Evolutionary conservation across 495 filamentous ascomycete genomes (phyloP), one percentile per base, ranked within the genome.

Genomic region (Ascodesmis nigricans): DNA sequence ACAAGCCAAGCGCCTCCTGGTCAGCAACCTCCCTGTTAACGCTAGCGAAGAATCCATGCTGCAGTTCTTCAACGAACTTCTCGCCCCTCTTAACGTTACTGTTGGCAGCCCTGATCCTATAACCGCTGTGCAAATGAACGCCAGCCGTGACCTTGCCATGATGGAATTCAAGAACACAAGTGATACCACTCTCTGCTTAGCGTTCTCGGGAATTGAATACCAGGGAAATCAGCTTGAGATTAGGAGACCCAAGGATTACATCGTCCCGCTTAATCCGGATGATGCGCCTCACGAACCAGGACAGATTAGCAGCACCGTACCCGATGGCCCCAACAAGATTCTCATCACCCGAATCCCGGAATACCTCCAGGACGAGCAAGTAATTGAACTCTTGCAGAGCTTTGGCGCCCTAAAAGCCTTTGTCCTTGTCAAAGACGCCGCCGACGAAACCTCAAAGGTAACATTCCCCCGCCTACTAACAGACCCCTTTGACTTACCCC

Each of bases 401-500:
- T 95, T 97, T 55, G 87, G 87, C 37, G 77, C 82, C 46, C 66
- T 95, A 17, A 95, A 92, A 57, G 73, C 81, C 6, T 92, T 95
- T 55, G 65, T 90, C 11, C 54, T 95, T 22, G 83, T 83, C 36
- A 91, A 91, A 53, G 87, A 97, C 49, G 68, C 55, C 16, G 66
- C 70, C 25, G 83, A 81, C 6, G 82, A 84, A 30, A 73, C 87
- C 55, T 91, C 81, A 35, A 63, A 80, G 50, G 82, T 91, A 67
- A 33, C 48, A 34, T 38, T 39, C 32, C 36, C 30, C 9, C 38
- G n/a, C 23, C 36, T 41, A 42, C 41, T 45, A 50, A 49, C 47
- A 45, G 39, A 41, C 26, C 23, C 10, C 2, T 38, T 10, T 41
- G 14, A 27, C n/a, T 31, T 43, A 30, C 9, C 21, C 7, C 32